These are phyloP conservation scores for Eimeria brunetti DNA, from an alignment of 169 alveolate species.

Conservation along the genomic window DNA sequence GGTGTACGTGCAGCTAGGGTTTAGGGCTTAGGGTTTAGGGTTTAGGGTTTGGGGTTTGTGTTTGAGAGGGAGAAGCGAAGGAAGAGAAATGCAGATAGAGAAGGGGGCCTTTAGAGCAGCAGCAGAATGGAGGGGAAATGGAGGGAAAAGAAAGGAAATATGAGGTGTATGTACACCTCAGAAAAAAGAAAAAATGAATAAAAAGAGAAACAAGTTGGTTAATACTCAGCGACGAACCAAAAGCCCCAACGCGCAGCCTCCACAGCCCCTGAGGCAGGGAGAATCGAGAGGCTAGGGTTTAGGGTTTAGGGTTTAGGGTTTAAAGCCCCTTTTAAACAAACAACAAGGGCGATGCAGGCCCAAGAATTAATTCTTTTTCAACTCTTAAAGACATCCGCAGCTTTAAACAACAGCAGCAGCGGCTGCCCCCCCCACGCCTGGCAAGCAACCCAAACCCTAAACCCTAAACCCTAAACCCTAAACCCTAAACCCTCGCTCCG, in stretches of 20 bases:
- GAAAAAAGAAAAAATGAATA: not conserved
- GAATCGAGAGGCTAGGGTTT: slow-evolving; percentile 36
- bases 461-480: slow-evolving; percentile 61
- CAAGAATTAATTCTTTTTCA: not conserved
- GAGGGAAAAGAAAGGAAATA: not conserved
- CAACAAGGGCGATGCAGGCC: not conserved
- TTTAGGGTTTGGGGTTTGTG: not conserved
- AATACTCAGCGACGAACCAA: not conserved
- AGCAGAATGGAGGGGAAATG: not conserved
- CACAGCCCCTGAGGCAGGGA: slow-evolving; percentile 15
- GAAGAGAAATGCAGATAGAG: not conserved
- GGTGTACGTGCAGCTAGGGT: not conserved
- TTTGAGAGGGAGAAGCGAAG: not conserved
- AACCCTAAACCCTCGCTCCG: not conserved
- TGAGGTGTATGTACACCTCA: slow-evolving; percentile 38
- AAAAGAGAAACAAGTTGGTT: not conserved
- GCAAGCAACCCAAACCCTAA: slow-evolving; percentile 54
- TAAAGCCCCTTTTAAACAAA: not conserved
- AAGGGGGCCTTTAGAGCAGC: not conserved
- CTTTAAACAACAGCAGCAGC: slow-evolving; percentile 2
- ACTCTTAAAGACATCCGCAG: not conserved
- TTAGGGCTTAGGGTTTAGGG: not conserved
- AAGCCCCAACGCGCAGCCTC: slow-evolving; percentile 24
- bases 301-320: slow-evolving; percentile 68
- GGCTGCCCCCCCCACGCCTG: slow-evolving; percentile 37